These are phyloP conservation scores for Theileria luwenshuni DNA, from an alignment of 169 alveolate genomes.

Conservation along the genomic window DNA sequence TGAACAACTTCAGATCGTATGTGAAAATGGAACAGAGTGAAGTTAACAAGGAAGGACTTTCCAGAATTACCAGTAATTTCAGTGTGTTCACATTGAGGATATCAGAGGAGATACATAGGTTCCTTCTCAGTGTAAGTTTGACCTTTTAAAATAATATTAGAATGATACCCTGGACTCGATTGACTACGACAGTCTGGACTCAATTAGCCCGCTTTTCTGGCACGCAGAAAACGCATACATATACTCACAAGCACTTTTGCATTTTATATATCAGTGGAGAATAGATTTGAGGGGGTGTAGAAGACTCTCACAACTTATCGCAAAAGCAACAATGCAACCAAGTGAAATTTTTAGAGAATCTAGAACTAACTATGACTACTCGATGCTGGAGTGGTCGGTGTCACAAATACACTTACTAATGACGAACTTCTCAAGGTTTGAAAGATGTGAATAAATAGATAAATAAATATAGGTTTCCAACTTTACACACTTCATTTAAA, in stretches of 20 bases:
- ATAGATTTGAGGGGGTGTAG: constrained; percentile 86
- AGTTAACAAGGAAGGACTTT: constrained; percentile 55
- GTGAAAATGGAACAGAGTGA: constrained; percentile 65
- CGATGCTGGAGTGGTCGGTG: constrained; percentile 57
- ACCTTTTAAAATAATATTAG: background rate
- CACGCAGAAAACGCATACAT: constrained; percentile 88
- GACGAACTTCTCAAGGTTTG: constrained; percentile 60
- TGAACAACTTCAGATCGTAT: constrained; percentile 70
- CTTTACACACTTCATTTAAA: constrained; percentile 48
- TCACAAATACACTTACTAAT: constrained; percentile 66
- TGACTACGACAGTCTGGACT: constrained; percentile 63
- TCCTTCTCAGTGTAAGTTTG: constrained; percentile 59
- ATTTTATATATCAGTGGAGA: constrained; percentile 84
- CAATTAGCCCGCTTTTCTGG: constrained; percentile 78
- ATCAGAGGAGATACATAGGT: constrained; percentile 84
- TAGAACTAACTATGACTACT: constrained; percentile 28
- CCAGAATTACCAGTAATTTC: constrained; percentile 84
- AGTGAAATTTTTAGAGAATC: constrained; percentile 25
- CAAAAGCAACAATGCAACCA: constrained; percentile 56
- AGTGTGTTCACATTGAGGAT: constrained; percentile 86
- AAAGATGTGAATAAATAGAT: background rate
- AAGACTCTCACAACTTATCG: constrained; percentile 83
- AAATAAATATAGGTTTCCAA: constrained; percentile 47
- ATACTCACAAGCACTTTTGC: constrained; percentile 87
- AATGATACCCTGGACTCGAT: constrained; percentile 80